Evolutionary conservation across 768 basidiomycete genomes (phyloP), one percentile per base, ranked within the genome.

Genomic region (Leccinum pellstonianum): DNA sequence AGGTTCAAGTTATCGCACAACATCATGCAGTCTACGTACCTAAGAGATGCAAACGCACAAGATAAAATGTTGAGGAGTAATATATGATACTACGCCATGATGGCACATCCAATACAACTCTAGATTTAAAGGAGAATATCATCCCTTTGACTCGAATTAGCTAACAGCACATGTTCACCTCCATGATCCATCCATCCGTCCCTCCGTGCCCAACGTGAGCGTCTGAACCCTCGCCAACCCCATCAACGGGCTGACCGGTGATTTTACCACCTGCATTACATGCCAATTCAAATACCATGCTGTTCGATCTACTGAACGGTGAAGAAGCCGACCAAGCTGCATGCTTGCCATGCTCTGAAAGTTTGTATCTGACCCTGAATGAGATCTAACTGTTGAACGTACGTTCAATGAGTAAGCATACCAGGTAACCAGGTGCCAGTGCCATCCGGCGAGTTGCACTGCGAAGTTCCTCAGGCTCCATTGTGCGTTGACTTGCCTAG

Each of bases 221-320:
- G 10, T 46, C 8, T n/a, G 19, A 19, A 46, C 19, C 43, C 43
- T 19, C 23, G 23, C 25, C 23, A 49, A 25, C 47, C 21, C n/a
- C 10, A 46, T 46, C 43, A 43, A 19, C 55, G 62, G 59, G 62
- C 50, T 61, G 62, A n/a, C 9, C 11, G 21, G 23, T 23, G 19
- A n/a, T 41, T 10, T 43, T 27, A 53, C 53, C 47, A 47, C 9
- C 37, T 48, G 37, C 14, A 15, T 49, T 49, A 4, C 19, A 46
- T 49, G 48, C 64, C 62, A 61, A 67, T 64, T 69, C 50, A 57
- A 69, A 56, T 58, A 48, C 11, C 46, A 54, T 25, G 41, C 33
- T 41, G 41, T 64, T 46, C 37, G 31, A 37, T 33, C 25, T 21
- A 21, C 27, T n/a, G 23, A n/a, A 5, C 27, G 41, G 41, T 23